A percentile compares a stretch with the other conserved stretches of the same genome.
phyloP scores from a whole-genome alignment of 352 stramenopile genomes.

The Phytophthora constricta region DNA sequence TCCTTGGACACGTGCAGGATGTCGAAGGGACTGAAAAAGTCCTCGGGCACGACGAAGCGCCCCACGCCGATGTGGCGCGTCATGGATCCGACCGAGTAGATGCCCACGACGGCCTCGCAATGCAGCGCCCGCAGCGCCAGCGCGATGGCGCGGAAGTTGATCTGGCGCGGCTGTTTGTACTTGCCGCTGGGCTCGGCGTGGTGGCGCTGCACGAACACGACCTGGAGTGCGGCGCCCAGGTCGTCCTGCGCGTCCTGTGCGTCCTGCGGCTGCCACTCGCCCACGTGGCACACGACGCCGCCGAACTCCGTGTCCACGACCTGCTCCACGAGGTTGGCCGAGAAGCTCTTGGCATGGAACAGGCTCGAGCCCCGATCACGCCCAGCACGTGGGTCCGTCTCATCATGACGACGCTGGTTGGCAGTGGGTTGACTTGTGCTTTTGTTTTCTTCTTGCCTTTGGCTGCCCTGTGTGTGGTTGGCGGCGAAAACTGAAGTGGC shows the following conservation, averaged over 20 bases:
- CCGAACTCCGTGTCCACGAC: conserved; percentile 75
- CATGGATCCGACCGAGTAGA: conserved; percentile 92
- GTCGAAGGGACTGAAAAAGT: conserved; percentile 91
- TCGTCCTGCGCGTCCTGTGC: background rate
- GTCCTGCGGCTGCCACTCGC: conserved; percentile 45
- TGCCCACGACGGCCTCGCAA: conserved; percentile 76
- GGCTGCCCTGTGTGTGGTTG: background rate
- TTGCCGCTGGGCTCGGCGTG: conserved; percentile 69
- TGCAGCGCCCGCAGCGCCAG: conserved; percentile 60
- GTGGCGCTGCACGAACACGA: conserved; percentile 90
- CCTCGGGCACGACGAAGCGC: conserved; percentile 79
- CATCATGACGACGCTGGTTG: no score
- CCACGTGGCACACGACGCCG: conserved; percentile 65
- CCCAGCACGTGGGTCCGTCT: conserved; percentile 60
- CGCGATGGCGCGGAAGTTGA: conserved; percentile 88
- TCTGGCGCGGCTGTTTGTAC: conserved; percentile 86
- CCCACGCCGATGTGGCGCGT: conserved; percentile 31
- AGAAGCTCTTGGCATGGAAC: conserved; percentile 82
- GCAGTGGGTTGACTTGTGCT: no score
- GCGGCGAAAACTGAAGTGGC: conserved; percentile 12
- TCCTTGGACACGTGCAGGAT: conserved; percentile 83
- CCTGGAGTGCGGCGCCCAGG: conserved; percentile 34
- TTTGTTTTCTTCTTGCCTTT: conserved; percentile 12
- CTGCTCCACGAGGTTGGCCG: conserved; percentile 51
- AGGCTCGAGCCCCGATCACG: conserved; percentile 89